Base-by-base conservation (phyloP, 768 basidiomycete species). In the Suillus weaverae region DNA sequence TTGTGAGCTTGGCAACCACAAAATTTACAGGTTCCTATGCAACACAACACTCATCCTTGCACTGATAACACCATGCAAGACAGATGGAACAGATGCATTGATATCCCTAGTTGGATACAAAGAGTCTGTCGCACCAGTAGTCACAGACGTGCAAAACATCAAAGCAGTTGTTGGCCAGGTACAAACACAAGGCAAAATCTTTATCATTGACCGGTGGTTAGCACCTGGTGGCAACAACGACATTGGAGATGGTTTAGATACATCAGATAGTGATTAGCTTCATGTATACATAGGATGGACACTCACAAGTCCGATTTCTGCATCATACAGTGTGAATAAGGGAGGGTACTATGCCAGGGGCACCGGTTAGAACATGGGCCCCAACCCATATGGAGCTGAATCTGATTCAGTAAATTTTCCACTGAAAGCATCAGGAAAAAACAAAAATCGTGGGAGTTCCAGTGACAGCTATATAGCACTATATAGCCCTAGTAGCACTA, bases 101-200 rank as follows among this genome's bases (percentile, higher is more conserved):
- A 20, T 46, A 14, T 35, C 62, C n/a, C 44, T 64, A 11, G 51
- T 62, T 1, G 33, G 41, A 9, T 67, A 68, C 56, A 51, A 48
- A 3, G 51, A 57, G 3, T 55, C 60, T 11, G n/a, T 7, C 0
- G 5, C 22, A 18, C 54, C 18, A 22, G 43, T 72, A 26, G 68
- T 69, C 1, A 61, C 63, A 0, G 71, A 72, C 36, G 39, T 70
- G 18, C 44, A 55, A 13, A 46, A 51, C 11, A 44, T 72, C 32
- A 66, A 53, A 20, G 63, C 63, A 8, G 66, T 68, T 7, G 46
- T 70, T 9, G 69, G 71, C 10, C 63, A 62, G 2, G 20, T 67
- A 10, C 7, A 63, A 26, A 63, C 63, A 5, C 7, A 61, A 5
- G 68, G 64, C 2, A 5, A 48, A 26, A 48, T 22, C 22, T 48